phyloP scores from a whole-genome alignment of 2,329 filamentous ascomycete species.

The Lasiodiplodia hormozganensis region DNA sequence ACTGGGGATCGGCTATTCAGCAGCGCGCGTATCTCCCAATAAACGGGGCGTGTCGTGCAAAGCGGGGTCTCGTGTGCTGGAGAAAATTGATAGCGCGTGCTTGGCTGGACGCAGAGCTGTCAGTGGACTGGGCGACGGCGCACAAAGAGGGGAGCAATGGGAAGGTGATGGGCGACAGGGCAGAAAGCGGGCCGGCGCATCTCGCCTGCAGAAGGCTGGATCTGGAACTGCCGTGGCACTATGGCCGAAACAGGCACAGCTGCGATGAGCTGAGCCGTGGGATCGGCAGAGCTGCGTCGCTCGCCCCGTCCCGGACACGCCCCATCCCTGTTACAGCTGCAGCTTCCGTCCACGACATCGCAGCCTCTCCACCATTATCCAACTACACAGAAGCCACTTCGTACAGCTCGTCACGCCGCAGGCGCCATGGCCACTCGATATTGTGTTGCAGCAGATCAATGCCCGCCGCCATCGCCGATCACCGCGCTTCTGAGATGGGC shows the following conservation, averaged over 20 bases:
- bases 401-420: neutral
- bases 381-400: neutral
- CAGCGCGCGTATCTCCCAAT: no score
- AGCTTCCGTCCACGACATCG: neutral
- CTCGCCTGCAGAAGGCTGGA: neutral
- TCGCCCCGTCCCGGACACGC: no score
- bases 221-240: neutral
- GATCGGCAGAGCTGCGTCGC: neutral
- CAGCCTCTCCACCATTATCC: neutral
- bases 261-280: neutral
- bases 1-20: neutral
- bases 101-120: neutral
- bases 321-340: neutral
- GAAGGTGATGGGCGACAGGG: neutral
- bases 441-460: neutral
- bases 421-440: no score
- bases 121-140: neutral
- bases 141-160: neutral
- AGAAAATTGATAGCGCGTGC: neutral
- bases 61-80: slow-evolving; percentile 3
- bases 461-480: neutral
- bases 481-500: no score
- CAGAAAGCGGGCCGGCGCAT: neutral
- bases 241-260: neutral
- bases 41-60: neutral